A percentile compares a stretch with the other conserved stretches of the same genome.
phyloP scores from a whole-genome alignment of 139 green algal species.

The Chlamydomonas eustigma region DNA sequence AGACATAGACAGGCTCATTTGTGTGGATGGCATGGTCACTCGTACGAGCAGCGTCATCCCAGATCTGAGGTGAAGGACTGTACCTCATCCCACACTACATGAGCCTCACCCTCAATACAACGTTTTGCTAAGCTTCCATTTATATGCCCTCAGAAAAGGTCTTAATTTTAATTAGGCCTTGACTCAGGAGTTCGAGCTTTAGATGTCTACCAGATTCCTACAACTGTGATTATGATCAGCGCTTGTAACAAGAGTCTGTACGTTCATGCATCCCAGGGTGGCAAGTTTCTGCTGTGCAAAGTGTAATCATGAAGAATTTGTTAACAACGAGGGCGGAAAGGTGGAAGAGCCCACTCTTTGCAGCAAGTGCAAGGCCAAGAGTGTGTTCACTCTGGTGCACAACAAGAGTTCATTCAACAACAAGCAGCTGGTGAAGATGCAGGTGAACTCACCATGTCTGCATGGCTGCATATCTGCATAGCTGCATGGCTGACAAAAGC shows the following conservation, averaged over 20 bases:
- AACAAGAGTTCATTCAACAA: constrained; percentile 72
- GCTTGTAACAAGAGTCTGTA: too few relatives aligned
- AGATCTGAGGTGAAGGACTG: constrained; percentile 84
- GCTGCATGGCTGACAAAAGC: too few relatives aligned
- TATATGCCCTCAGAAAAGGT: too few relatives aligned
- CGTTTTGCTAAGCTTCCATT: too few relatives aligned
- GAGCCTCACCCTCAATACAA: too few relatives aligned
- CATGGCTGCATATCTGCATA: too few relatives aligned
- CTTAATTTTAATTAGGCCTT: too few relatives aligned
- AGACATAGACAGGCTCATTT: constrained; percentile 89
- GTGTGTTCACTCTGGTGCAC: constrained; percentile 26
- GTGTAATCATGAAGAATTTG: constrained; percentile 5
- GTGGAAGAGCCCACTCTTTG: constrained; percentile 82
- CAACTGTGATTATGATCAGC: too few relatives aligned
- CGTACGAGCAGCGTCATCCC: constrained; percentile 85
- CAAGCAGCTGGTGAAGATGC: constrained; percentile 71
- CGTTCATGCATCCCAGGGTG: background rate
- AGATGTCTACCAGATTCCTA: too few relatives aligned
- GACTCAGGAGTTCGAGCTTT: too few relatives aligned
- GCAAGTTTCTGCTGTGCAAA: constrained; percentile 2
- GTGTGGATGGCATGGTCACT: constrained; percentile 94
- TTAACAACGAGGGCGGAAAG: constrained; percentile 52
- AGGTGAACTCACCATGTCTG: constrained; percentile 13
- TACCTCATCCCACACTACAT: too few relatives aligned
- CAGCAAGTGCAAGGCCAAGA: constrained; percentile 32